Percentiles rank a stretch among this genome's conserved stretches.
Conservation (phyloP, 345 rosid genomes). For the Sapria himalayana region DNA sequence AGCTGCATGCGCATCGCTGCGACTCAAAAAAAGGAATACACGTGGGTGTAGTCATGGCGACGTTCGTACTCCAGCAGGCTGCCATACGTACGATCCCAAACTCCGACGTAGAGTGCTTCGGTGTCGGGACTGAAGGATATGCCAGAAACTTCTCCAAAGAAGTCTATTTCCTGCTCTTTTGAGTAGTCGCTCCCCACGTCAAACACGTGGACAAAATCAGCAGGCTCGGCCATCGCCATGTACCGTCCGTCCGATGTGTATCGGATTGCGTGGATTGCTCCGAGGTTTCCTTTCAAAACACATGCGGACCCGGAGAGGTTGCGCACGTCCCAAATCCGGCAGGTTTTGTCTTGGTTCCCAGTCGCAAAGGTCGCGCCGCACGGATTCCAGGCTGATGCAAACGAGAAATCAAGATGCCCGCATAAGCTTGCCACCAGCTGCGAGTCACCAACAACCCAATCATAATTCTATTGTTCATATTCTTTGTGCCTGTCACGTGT, state of each 20-base stretch:
- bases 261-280: conserved; percentile 51
- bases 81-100: conserved; percentile 74
- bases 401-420: conserved; percentile 61
- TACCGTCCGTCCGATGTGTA: conserved; percentile 42
- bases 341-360: conserved; percentile 71
- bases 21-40: conserved; percentile 32
- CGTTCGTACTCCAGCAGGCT: conserved; percentile 68
- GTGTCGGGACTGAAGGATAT: conserved; percentile 63
- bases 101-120: conserved; percentile 57
- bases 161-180: conserved; percentile 64
- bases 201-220: conserved; percentile 63
- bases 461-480: conserved; percentile 1
- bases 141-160: conserved; percentile 74
- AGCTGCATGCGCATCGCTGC: too few relatives aligned
- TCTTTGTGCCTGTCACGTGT: not conserved
- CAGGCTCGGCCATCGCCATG: conserved; percentile 71
- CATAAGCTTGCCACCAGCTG: conserved; percentile 26
- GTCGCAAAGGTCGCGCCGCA: conserved; percentile 57
- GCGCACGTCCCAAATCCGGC: conserved; percentile 52
- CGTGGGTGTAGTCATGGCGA: conserved; percentile 39
- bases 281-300: conserved; percentile 51
- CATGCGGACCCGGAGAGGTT: conserved; percentile 36
- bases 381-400: conserved; percentile 77
- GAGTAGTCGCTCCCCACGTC: conserved; percentile 34
- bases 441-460: too few relatives aligned